Conservation (phyloP, 768 basidiomycete genomes). For the Termitomyces sp. region DNA sequence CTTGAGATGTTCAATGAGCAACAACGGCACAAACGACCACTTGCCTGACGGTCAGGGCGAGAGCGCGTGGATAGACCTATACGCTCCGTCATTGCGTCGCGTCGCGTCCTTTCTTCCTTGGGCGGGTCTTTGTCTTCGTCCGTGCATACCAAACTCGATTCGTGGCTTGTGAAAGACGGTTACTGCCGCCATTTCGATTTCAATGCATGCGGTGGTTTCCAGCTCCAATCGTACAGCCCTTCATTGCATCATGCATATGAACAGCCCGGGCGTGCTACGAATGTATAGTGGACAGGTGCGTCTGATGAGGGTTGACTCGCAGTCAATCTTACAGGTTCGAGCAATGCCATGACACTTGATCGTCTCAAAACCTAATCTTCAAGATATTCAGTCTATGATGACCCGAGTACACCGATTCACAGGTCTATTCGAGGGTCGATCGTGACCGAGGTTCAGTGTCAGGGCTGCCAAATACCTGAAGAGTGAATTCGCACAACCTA, state of each 20-base stretch:
- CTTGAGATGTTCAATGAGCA: too few species aligned
- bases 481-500: too few species aligned
- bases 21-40: neutral
- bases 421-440: too few species aligned
- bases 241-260: constrained; percentile 13
- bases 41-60: constrained; percentile 15
- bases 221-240: constrained; percentile 11
- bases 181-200: constrained; percentile 10
- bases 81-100: constrained; percentile 15
- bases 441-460: too few species aligned
- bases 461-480: too few species aligned
- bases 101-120: constrained; percentile 13
- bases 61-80: constrained; percentile 15
- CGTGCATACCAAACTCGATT: constrained; percentile 7
- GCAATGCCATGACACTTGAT: too few species aligned
- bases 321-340: too few species aligned
- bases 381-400: too few species aligned
- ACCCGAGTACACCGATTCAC: too few species aligned
- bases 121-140: constrained; percentile 14
- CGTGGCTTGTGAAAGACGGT: constrained; percentile 13
- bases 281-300: constrained; percentile 12
- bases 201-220: constrained; percentile 11
- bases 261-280: constrained; percentile 10
- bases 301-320: neutral
- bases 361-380: too few species aligned